Evolutionary conservation across 148 eudicot genomes (phyloP).

Genomic region (Rhododendron simsii): DNA sequence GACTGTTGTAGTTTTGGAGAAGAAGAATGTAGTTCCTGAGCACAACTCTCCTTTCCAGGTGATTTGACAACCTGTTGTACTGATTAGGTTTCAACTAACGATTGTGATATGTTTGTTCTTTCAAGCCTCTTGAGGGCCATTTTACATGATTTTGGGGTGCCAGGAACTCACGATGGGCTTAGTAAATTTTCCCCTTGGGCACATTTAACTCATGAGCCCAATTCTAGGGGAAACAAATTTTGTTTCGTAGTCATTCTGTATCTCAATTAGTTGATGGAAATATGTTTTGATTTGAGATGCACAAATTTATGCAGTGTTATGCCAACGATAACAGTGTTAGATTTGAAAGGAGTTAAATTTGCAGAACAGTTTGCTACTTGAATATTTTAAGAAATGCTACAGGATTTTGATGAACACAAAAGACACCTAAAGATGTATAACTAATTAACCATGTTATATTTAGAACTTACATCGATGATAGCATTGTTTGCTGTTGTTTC

Average conservation of each 20-base stretch:
- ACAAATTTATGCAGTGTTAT: not conserved
- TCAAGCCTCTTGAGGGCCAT: not conserved
- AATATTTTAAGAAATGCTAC: not conserved
- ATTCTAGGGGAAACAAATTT: conserved; percentile 2
- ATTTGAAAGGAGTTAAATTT: not conserved
- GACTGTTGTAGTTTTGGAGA: conserved; percentile 83
- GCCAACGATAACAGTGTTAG: not conserved
- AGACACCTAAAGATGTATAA: not conserved
- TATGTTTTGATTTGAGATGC: not conserved
- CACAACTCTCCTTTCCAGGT: conserved; percentile 91
- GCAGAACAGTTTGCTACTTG: not conserved
- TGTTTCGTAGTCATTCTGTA: not conserved
- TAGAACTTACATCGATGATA: not conserved
- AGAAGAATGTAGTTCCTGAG: conserved; percentile 88
- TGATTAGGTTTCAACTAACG: not conserved
- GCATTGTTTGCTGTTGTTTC: not conserved
- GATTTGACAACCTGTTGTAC: not conserved
- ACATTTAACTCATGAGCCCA: not conserved
- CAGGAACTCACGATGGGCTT: not conserved
- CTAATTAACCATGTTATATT: not conserved
- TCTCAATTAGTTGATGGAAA: not conserved
- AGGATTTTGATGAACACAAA: not conserved
- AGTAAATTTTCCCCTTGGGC: not conserved
- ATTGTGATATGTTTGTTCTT: not conserved
- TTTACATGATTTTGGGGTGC: not conserved